Percentiles rank a stretch among this genome's conserved stretches.
phyloP scores from a whole-genome alignment of 75 land plant species.

The Cryptomeria japonica region DNA sequence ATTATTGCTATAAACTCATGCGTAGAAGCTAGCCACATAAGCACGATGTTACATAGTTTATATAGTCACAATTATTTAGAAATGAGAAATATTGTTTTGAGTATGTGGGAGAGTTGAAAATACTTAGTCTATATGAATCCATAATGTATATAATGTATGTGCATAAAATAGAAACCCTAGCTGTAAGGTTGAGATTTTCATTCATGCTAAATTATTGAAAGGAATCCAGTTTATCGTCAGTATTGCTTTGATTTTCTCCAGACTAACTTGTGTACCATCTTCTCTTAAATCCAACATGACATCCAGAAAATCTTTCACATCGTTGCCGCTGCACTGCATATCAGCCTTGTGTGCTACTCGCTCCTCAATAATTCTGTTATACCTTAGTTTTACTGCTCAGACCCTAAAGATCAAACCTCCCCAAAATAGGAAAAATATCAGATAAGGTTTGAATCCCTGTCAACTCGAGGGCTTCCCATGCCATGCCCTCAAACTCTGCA shows the following conservation, averaged over 20 bases:
- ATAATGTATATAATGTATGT: no score
- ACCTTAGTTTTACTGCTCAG: background rate
- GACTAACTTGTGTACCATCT: background rate
- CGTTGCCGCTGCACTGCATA: background rate
- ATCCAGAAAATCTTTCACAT: slow-evolving; percentile 1
- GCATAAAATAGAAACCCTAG: no score
- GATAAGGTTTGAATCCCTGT: background rate
- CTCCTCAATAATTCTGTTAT: background rate
- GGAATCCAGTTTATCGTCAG: background rate
- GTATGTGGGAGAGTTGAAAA: no score
- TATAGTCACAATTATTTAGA: no score
- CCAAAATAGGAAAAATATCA: no score
- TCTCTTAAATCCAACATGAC: background rate
- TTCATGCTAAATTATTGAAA: background rate
- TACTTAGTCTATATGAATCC: no score
- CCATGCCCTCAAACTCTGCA: background rate
- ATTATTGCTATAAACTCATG: no score
- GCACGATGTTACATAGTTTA: no score
- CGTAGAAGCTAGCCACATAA: no score
- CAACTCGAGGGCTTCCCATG: background rate
- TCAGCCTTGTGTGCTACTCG: background rate
- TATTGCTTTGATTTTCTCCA: background rate
- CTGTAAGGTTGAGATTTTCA: no score
- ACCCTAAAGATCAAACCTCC: background rate
- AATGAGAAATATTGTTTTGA: no score